Evolutionary conservation across 768 basidiomycete species (phyloP), one percentile per base, ranked within the genome.

Genomic region (Daedaleopsis sinensis): DNA sequence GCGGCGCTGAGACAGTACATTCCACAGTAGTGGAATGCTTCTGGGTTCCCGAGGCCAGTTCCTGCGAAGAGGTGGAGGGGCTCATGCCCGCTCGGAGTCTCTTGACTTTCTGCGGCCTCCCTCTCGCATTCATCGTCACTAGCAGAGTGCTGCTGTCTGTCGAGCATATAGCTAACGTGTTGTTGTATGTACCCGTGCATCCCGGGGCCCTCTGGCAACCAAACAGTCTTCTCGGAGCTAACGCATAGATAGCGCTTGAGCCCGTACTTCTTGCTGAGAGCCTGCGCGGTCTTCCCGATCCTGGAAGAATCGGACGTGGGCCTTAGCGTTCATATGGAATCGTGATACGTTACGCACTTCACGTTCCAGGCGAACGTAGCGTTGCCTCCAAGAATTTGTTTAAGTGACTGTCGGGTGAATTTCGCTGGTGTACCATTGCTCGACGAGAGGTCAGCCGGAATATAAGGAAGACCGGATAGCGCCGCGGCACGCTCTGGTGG

Each of bases 171-270:
- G 12, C 78, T 79, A 55, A 84, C 74, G 16, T 81, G 82, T 23
- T 83, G 79, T 43, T 84, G 84, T 71, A 85, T 79, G 63, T 77
- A 84, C 4, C 83, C 83, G 60, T 84, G 80, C 51, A 78, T 67
- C 12, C 83, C 83, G 13, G 81, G 80, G 1, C 53, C 65, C 15
- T 71, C 68, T 1, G 83, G 83, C 54, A 80, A 80, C 84, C 83
- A 85, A 13, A 80, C 80, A 59, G 83, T 84, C 48, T 79, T 77
- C 49, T 79, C 76, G 7, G 80, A 65, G 19, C 80, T 78, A 4
- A 83, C 82, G 57, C 80, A 83, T 5, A 84, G 67, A 38, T 81
- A 82, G 27, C 74, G 77, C 10, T 68, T 68, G 37, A 82, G 73
- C 44, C 71, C 63, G 27, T 61, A 67, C 23, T 59, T 65, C 61